Evolutionary conservation across 371 early-diverging fungal genomes (phyloP), one percentile per base, ranked within the genome.

Genomic region (Rhizomucor pusillus): DNA sequence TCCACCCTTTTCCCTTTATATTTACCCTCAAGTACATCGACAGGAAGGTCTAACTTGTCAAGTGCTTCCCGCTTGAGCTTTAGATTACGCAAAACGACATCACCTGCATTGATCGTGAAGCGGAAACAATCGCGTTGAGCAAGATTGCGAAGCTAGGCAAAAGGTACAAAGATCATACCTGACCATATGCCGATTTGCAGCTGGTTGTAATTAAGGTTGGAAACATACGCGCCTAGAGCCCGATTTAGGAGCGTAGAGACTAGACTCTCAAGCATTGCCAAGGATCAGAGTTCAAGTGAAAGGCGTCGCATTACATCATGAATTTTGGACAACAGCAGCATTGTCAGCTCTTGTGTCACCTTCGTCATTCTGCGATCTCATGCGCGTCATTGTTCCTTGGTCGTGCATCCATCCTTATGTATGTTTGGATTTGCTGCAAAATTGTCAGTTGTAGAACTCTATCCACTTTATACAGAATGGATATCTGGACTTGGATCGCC

Each of bases 171-270:
- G 46, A 5, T 5, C 39, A 18, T 87, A 92, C 97, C 99, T 63
- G 86, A 87, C 98, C 98, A 98, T 51, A 98, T 92, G 34, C 92
- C 97, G 56, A 98, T 85, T 65, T 91, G 94, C 52, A 99, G 84
- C 76, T 99, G 98, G 54, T 88, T 92, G 43, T 92, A 89, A 62
- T 97, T 95, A 39, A 99, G 81, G 69, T 97, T 96, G 34, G 89
- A 90, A 43, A 97, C 94, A 82, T 97, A 97, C 56, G 92, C 93
- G 34, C 98, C 98, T 33, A 98, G 84, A 56, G 96, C 81, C 69
- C 89, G 86, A 69, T 97, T 97, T 49, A 95, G 76, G 20, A 97
- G 81, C 41, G 84, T 91, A 22, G 93, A 91, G 16, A 94, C 88
- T 22, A 97, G 79, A 19, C 89, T 84, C 67, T 97, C 97, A 66